phyloP scores from a whole-genome alignment of 306 rosid genomes.

The Vigna radiata region DNA sequence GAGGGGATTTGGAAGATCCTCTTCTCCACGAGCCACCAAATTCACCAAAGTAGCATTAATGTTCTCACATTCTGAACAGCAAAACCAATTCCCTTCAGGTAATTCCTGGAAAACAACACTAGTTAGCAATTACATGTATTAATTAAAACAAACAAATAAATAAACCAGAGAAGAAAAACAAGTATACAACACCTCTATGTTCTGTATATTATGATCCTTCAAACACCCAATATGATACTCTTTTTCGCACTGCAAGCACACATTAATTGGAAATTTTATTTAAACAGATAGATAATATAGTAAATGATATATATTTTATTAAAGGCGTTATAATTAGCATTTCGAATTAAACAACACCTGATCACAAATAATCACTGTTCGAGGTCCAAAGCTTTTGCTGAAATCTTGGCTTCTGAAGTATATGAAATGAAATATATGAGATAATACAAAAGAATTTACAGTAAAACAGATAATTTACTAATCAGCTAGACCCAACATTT shows the following conservation, averaged over 20 bases:
- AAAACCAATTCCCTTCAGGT: conserved; percentile 81
- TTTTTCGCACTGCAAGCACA: conserved; percentile 69
- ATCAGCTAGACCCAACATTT: too few species aligned
- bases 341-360: conserved; percentile 59
- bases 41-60: conserved; percentile 57
- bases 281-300: background rate
- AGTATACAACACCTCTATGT: conserved; percentile 57
- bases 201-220: conserved; percentile 66
- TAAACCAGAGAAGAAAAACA: background rate
- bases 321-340: background rate
- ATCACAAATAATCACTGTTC: conserved; percentile 80
- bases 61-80: conserved; percentile 58
- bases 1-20: conserved; percentile 60
- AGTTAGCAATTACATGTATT: conserved; percentile 8
- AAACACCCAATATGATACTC: conserved; percentile 85
- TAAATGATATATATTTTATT: background rate
- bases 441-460: background rate
- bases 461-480: background rate
- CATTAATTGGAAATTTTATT: conserved; percentile 6
- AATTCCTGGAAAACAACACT: conserved; percentile 61
- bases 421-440: background rate
- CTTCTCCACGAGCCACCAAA: conserved; percentile 60
- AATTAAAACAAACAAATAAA: background rate
- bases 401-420: conserved; percentile 68
- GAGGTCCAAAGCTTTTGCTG: conserved; percentile 66